These are phyloP conservation scores for Rosa hybrid DNA, from an alignment of 331 rosid genomes.

Conservation along the genomic window DNA sequence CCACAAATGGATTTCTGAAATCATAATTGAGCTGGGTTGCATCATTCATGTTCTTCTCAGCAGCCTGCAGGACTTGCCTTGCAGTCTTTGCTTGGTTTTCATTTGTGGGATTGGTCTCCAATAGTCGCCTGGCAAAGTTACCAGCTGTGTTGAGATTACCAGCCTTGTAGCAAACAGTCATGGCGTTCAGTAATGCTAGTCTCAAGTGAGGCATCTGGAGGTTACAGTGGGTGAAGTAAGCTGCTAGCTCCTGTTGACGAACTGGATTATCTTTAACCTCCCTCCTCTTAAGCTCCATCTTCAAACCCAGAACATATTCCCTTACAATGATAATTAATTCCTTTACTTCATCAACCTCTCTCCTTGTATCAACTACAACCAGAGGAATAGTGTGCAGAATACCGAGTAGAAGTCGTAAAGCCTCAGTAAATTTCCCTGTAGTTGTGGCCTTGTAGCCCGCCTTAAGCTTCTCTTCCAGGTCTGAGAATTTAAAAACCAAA, in stretches of 20 bases:
- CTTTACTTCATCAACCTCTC: slow-evolving; percentile 34
- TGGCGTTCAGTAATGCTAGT: slow-evolving; percentile 26
- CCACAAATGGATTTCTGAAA: slow-evolving; percentile 89
- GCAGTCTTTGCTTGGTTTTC: slow-evolving; percentile 28
- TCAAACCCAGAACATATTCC: slow-evolving; percentile 29
- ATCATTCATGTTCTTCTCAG: slow-evolving; percentile 58
- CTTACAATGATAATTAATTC: slow-evolving; percentile 24
- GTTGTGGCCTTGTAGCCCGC: slow-evolving; percentile 24
- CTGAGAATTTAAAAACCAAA: slow-evolving; percentile 23
- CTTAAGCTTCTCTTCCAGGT: slow-evolving; percentile 31
- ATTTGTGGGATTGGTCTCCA: slow-evolving; percentile 22
- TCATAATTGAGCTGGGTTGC: slow-evolving; percentile 71
- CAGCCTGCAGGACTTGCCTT: slow-evolving; percentile 25
- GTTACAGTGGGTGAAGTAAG: slow-evolving; percentile 33
- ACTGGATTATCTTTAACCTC: slow-evolving; percentile 16
- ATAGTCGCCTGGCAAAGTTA: slow-evolving; percentile 27
- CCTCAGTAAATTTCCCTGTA: slow-evolving; percentile 23
- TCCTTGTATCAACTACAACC: slow-evolving; percentile 27
- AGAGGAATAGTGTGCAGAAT: slow-evolving; percentile 28
- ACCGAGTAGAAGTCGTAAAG: slow-evolving; percentile 18
- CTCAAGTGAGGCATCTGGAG: slow-evolving; percentile 29
- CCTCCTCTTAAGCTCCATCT: slow-evolving; percentile 28
- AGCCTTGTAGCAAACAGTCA: slow-evolving; percentile 28
- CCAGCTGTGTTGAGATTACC: slow-evolving; percentile 30
- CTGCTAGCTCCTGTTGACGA: slow-evolving; percentile 33